phyloP scores from a whole-genome alignment of 768 basidiomycete species.

The Auriscalpium vulgare region DNA sequence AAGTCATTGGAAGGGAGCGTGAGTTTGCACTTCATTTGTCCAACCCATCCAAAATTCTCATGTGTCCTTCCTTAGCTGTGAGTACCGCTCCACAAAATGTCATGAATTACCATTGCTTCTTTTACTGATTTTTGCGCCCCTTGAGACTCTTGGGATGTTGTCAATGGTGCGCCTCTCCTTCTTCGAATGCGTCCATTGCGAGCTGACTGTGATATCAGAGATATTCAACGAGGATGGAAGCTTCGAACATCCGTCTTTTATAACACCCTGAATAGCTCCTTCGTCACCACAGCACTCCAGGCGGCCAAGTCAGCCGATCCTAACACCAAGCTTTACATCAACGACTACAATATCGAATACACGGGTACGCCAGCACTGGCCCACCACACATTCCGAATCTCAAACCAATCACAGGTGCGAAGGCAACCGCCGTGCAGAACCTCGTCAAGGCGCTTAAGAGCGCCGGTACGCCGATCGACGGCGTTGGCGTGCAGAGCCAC shows the following conservation, averaged over 20 bases:
- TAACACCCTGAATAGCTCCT: constrained; percentile 37
- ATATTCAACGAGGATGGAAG: constrained; percentile 59
- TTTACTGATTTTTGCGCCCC: too few species aligned
- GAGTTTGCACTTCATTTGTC: constrained; percentile 3
- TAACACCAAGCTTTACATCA: constrained; percentile 47
- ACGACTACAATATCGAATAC: constrained; percentile 30
- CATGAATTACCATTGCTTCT: too few species aligned
- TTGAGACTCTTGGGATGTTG: constrained; percentile 40
- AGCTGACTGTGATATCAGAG: constrained; percentile 16
- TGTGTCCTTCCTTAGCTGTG: constrained; percentile 10
- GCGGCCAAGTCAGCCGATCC: constrained; percentile 50
- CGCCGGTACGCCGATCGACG: constrained; percentile 46
- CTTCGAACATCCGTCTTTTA: constrained; percentile 47
- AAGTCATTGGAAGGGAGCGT: constrained; percentile 32
- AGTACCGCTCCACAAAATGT: background rate
- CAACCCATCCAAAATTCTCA: background rate
- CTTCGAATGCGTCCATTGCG: too few species aligned
- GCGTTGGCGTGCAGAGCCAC: constrained; percentile 54
- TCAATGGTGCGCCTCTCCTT: constrained; percentile 30
- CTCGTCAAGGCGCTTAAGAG: constrained; percentile 42
- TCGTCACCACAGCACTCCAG: constrained; percentile 41
- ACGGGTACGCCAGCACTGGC: constrained; percentile 6
- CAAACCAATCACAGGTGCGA: constrained; percentile 27
- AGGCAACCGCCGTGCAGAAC: constrained; percentile 47
- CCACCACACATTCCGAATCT: background rate